Evolutionary conservation across 2,329 filamentous ascomycete genomes (phyloP).

Genomic region (Cladosporium sp.): DNA sequence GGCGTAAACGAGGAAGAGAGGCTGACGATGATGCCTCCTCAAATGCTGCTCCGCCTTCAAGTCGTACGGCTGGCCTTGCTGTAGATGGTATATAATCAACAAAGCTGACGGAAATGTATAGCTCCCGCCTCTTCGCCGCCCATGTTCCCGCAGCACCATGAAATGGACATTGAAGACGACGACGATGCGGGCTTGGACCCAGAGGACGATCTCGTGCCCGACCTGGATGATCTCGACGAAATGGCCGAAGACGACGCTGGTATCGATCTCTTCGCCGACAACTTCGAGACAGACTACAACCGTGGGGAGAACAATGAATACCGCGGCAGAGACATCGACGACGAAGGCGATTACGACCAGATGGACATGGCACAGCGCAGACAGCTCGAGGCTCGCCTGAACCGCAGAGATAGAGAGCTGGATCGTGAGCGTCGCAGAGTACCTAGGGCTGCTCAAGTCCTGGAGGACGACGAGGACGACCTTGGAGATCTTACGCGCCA

Average conservation of each 20-base stretch:
- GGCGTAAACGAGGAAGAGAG: slow-evolving; percentile 66
- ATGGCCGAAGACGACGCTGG: slow-evolving; percentile 69
- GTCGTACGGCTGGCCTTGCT: slow-evolving; percentile 53
- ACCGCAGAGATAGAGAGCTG: slow-evolving; percentile 72
- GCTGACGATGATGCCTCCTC: slow-evolving; percentile 62
- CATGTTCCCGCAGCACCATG: slow-evolving; percentile 65
- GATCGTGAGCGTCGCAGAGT: slow-evolving; percentile 65
- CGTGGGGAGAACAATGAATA: slow-evolving; percentile 60
- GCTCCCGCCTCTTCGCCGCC: slow-evolving; percentile 62
- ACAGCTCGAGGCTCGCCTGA: slow-evolving; percentile 70
- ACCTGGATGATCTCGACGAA: slow-evolving; percentile 68
- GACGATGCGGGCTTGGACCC: slow-evolving; percentile 67
- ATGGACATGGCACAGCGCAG: slow-evolving; percentile 67
- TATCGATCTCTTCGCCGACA: slow-evolving; percentile 70
- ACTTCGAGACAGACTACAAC: slow-evolving; percentile 64
- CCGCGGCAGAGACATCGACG: slow-evolving; percentile 71
- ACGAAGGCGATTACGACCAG: slow-evolving; percentile 72
- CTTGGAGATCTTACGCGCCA: slow-evolving; percentile 83
- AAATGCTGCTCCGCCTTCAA: slow-evolving; percentile 60
- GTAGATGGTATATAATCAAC: neutral
- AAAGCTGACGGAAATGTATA: slow-evolving; percentile 32
- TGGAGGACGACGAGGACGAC: slow-evolving; percentile 75
- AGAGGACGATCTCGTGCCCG: slow-evolving; percentile 64
- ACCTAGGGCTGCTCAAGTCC: slow-evolving; percentile 66
- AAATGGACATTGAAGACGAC: slow-evolving; percentile 59